Conservation (phyloP, 148 eudicot genomes). For the Rhododendron williamsianum region DNA sequence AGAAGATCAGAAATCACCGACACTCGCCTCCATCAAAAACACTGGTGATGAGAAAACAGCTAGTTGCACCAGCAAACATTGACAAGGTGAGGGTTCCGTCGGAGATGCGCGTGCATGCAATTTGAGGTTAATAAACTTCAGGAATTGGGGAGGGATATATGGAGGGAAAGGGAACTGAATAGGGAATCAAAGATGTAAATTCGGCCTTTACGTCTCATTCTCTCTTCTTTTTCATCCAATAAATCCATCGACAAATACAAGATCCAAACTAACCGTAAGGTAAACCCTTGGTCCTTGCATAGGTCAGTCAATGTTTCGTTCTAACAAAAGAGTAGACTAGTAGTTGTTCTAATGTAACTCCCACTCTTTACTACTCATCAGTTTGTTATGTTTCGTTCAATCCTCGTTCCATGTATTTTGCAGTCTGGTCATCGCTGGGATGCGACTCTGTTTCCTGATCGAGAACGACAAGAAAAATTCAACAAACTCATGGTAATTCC, state of each 20-base stretch:
- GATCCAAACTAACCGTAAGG: background rate
- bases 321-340: background rate
- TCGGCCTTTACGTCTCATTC: background rate
- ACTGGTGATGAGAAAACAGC: background rate
- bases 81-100: background rate
- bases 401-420: conserved; percentile 12
- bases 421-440: conserved; percentile 88
- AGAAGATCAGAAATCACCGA: background rate
- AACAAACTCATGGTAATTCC: conserved; percentile 97
- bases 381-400: conserved; percentile 12
- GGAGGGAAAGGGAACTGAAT: background rate
- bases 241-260: background rate
- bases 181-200: background rate
- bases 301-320: background rate
- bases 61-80: background rate
- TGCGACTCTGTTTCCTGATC: conserved; percentile 66
- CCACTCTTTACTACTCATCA: conserved; percentile 18
- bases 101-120: background rate
- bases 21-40: background rate
- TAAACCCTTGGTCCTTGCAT: background rate
- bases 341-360: conserved; percentile 8
- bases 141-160: background rate
- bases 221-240: background rate
- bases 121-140: background rate
- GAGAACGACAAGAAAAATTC: conserved; percentile 91